Evolutionary conservation across 140 eudicot species (phyloP).

Genomic region (Senecio squalidus): DNA sequence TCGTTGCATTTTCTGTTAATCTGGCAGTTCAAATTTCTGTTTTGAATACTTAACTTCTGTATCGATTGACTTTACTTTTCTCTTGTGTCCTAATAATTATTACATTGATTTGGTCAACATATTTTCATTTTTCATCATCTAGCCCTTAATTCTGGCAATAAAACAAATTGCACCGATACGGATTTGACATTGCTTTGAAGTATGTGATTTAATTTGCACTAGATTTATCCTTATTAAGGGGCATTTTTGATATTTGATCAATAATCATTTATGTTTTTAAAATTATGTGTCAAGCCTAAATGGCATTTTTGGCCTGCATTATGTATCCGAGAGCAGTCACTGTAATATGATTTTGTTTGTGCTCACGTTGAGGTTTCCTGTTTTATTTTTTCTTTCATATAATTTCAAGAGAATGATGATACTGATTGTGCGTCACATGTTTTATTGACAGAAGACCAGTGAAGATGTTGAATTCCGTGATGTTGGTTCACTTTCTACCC

Average conservation of each 20-base stretch:
- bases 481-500: slow-evolving; percentile 19
- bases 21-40: too few relatives aligned
- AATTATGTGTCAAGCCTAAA: background rate
- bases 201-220: too few relatives aligned
- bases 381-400: background rate
- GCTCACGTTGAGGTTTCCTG: background rate
- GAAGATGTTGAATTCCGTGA: slow-evolving; percentile 21
- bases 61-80: too few relatives aligned
- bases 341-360: background rate
- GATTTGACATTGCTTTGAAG: too few relatives aligned
- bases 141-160: too few relatives aligned
- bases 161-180: too few relatives aligned
- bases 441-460: slow-evolving; percentile 28
- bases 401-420: slow-evolving; percentile 3
- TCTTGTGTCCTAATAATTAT: too few relatives aligned
- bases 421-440: background rate
- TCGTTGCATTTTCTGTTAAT: too few relatives aligned
- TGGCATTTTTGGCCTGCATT: background rate
- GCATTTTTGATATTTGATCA: background rate
- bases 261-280: background rate
- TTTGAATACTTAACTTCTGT: too few relatives aligned
- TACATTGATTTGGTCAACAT: too few relatives aligned
- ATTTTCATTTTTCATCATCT: too few relatives aligned
- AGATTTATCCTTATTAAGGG: background rate
- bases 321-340: background rate